Percentiles rank a stretch among this genome's conserved stretches.
These are phyloP conservation scores for Lolium perenne DNA, from an alignment of 176 grass and related monocot species.

Conservation along the genomic window DNA sequence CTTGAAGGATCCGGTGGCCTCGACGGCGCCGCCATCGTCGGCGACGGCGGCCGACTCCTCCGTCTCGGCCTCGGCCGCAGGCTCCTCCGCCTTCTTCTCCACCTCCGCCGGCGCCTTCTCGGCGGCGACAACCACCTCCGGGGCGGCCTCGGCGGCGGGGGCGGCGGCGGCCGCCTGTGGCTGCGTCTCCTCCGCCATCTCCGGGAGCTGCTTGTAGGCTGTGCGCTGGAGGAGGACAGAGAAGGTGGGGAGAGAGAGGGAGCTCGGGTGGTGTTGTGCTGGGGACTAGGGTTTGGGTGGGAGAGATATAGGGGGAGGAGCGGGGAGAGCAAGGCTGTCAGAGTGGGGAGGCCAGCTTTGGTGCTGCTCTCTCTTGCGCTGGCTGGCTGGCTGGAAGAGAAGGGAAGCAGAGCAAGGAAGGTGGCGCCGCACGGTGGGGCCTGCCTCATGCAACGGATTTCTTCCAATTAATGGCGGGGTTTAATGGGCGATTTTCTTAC, in stretches of 20 bases:
- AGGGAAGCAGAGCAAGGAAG: constrained; percentile 8
- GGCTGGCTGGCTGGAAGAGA: constrained; percentile 37
- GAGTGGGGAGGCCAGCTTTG: constrained; percentile 58
- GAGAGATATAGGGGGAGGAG: constrained; percentile 46
- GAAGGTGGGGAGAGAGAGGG: neutral
- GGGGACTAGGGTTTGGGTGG: constrained; percentile 50
- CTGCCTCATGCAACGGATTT: constrained; percentile 22
- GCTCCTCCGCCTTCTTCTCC: constrained; percentile 47
- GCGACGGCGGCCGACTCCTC: constrained; percentile 42
- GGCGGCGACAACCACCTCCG: constrained; percentile 49
- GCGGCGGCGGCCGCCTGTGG: constrained; percentile 34
- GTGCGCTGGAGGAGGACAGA: neutral
- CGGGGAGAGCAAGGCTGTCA: constrained; percentile 67
- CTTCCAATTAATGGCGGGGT: neutral
- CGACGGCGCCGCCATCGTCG: constrained; percentile 40
- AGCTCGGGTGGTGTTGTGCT: neutral
- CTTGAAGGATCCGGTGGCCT: constrained; percentile 71
- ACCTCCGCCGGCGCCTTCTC: constrained; percentile 41
- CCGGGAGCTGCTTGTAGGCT: constrained; percentile 9
- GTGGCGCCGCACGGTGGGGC: constrained; percentile 27
- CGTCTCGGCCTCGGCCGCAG: constrained; percentile 39
- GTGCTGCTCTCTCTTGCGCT: constrained; percentile 37
- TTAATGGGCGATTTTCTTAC: constrained; percentile 22
- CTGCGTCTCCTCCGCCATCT: constrained; percentile 80
- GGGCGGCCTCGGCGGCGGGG: neutral